Evolutionary conservation across 1,284 basidiomycete genomes (phyloP).

Genomic region (Puccinia novopanici): DNA sequence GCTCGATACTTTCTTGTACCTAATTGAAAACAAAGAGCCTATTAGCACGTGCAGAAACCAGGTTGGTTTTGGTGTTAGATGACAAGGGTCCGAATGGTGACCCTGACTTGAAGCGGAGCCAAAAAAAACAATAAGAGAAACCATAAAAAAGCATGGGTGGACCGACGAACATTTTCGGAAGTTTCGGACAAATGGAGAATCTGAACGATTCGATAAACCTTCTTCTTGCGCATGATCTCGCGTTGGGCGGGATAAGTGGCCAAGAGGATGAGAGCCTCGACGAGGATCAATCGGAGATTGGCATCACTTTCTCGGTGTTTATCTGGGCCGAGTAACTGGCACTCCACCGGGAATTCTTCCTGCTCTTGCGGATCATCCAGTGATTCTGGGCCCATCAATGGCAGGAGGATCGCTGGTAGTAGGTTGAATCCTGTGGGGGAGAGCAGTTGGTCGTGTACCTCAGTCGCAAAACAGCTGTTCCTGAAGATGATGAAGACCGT

Average conservation of each 20-base stretch:
- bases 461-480: constrained; percentile 73
- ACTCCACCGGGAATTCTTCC: constrained; percentile 76
- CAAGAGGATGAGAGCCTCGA: constrained; percentile 85
- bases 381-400: constrained; percentile 83
- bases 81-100: no score
- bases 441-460: constrained; percentile 71
- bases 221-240: constrained; percentile 74
- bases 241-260: constrained; percentile 86
- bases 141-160: background rate
- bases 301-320: constrained; percentile 82
- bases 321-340: constrained; percentile 83
- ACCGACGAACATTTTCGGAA: constrained; percentile 72
- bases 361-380: constrained; percentile 68
- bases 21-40: constrained; percentile 55
- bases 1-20: constrained; percentile 70
- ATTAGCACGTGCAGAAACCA: background rate
- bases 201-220: constrained; percentile 83
- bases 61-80: background rate
- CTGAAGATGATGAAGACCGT: constrained; percentile 60
- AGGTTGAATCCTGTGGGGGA: constrained; percentile 64
- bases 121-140: background rate
- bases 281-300: constrained; percentile 75
- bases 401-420: constrained; percentile 79
- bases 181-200: constrained; percentile 77
- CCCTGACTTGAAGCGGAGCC: background rate